A percentile compares a stretch with the other conserved stretches of the same genome.
Conservation (phyloP, 208 protist species). For the Acanthamoeba culbertsoni region DNA sequence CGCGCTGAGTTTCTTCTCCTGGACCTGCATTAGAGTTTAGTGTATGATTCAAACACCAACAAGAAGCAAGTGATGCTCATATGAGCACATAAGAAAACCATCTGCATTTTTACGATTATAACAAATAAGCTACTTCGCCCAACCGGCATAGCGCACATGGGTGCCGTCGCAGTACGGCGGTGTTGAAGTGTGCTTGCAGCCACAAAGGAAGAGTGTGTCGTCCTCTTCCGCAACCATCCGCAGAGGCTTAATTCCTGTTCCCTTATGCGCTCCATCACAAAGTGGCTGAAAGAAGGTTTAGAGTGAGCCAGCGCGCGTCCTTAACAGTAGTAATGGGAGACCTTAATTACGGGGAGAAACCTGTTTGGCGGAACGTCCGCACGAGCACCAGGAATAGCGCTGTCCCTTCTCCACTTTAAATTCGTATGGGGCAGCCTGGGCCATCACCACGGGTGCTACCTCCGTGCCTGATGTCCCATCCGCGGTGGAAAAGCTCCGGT, state of each 20-base stretch:
- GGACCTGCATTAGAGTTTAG: too few species aligned
- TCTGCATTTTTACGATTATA: too few species aligned
- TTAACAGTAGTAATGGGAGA: too few species aligned
- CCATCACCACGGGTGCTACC: background rate
- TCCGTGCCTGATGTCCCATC: background rate
- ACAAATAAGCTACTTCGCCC: too few species aligned
- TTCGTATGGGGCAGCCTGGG: background rate
- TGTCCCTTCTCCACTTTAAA: background rate
- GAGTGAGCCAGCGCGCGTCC: too few species aligned
- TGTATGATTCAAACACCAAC: too few species aligned
- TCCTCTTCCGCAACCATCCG: slow-evolving; percentile 35
- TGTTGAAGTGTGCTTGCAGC: slow-evolving; percentile 15
- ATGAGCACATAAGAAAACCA: too few species aligned
- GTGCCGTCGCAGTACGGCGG: slow-evolving; percentile 15
- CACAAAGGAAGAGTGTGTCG: slow-evolving; percentile 20
- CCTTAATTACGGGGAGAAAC: too few species aligned
- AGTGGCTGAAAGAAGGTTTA: too few species aligned
- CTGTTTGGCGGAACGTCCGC: slow-evolving; percentile 17
- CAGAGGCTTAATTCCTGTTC: slow-evolving; percentile 1
- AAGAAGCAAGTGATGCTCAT: too few species aligned
- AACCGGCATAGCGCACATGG: background rate
- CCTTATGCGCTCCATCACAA: slow-evolving; percentile 50
- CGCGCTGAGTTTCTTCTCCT: slow-evolving; percentile 32
- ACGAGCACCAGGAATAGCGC: slow-evolving; percentile 34
- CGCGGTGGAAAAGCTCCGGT: background rate